phyloP scores from a whole-genome alignment of 164 flowering plant species.

The Vitis rupestris region DNA sequence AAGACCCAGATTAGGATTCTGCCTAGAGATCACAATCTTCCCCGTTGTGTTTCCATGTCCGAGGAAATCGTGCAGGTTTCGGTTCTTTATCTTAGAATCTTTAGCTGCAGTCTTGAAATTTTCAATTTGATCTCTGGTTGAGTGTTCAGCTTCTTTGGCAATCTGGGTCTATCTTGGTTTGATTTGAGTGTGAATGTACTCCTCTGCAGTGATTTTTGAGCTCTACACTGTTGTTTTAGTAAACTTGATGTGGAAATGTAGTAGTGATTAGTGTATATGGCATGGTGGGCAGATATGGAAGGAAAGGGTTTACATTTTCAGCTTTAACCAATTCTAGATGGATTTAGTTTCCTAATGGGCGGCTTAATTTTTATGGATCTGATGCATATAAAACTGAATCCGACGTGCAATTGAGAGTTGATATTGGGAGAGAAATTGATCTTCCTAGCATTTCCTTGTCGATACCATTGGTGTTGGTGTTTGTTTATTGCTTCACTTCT shows the following conservation, averaged over 20 bases:
- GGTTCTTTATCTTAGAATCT: background rate
- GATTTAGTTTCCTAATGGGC: background rate
- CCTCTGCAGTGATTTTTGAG: constrained; percentile 5
- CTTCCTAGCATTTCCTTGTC: too few relatives aligned
- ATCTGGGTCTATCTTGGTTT: background rate
- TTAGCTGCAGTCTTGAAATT: background rate
- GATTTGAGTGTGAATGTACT: background rate
- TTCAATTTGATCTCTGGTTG: constrained; percentile 3
- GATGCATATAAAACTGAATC: background rate
- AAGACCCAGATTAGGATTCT: constrained; percentile 94
- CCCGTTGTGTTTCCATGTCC: constrained; percentile 75
- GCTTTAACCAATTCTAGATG: background rate
- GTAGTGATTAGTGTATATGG: background rate
- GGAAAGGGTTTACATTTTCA: background rate
- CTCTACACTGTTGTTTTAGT: too few relatives aligned
- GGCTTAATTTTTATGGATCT: background rate
- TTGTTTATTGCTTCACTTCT: too few relatives aligned
- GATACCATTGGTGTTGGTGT: too few relatives aligned
- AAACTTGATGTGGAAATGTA: background rate
- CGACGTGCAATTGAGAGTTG: too few relatives aligned
- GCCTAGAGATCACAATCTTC: constrained; percentile 85
- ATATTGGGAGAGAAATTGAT: too few relatives aligned
- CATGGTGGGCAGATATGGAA: background rate
- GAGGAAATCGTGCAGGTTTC: constrained; percentile 98
- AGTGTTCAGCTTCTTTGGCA: too few relatives aligned